A percentile compares a stretch with the other conserved stretches of the same genome.
phyloP scores from a whole-genome alignment of 2,329 filamentous ascomycete species.

The Fusarium hainanense region DNA sequence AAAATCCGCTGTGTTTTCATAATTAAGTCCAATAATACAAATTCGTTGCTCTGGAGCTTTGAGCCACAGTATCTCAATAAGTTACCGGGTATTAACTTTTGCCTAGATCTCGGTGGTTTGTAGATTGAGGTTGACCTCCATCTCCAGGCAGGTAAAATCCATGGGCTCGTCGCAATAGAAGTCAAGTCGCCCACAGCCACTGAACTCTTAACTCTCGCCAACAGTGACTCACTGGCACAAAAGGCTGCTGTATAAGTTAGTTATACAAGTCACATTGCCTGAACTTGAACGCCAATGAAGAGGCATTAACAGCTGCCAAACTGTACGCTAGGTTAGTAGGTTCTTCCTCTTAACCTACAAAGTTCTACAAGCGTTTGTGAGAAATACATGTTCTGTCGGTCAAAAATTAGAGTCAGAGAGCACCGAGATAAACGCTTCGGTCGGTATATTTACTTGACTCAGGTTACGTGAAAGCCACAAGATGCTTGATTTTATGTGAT shows the following conservation, averaged over 20 bases:
- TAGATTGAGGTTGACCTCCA: not conserved
- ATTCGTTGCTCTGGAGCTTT: not conserved
- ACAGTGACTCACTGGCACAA: not conserved
- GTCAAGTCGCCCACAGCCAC: not conserved
- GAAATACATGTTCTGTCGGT: not conserved
- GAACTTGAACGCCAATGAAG: not conserved
- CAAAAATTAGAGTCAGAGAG: not conserved
- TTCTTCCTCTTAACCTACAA: not conserved
- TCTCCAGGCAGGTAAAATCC: not conserved
- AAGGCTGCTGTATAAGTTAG: not conserved
- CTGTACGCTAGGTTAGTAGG: not conserved
- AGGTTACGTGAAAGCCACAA: not conserved
- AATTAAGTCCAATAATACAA: not conserved
- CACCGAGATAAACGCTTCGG: not conserved
- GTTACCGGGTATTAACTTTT: not conserved
- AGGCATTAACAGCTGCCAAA: not conserved
- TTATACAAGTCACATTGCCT: not conserved
- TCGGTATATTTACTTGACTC: not conserved
- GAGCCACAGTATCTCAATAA: not conserved
- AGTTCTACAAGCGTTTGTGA: not conserved
- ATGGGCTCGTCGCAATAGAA: not conserved
- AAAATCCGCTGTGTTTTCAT: not conserved
- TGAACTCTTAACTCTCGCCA: not conserved
- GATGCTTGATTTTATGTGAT: not conserved
- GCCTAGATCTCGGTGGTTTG: not conserved